Conservation (phyloP, 257 asterid genomes). For the Solanum sejunctum region DNA sequence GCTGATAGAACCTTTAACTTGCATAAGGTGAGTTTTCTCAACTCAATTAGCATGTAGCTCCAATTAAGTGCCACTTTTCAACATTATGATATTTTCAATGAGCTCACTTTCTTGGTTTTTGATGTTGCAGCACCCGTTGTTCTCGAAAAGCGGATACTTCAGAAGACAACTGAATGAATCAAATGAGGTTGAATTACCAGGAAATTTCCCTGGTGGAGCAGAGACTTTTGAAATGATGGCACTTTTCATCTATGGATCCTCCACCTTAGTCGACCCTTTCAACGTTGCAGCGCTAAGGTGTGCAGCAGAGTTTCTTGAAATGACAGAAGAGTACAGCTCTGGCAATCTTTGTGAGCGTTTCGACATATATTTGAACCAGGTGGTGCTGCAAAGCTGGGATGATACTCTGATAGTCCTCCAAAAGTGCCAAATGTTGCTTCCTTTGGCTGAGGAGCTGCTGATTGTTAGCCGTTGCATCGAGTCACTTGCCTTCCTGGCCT, state of each 20-base stretch:
- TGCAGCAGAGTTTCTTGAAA: slow-evolving; percentile 55
- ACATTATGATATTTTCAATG: not conserved
- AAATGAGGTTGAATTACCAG: slow-evolving; percentile 41
- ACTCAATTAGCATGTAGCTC: not conserved
- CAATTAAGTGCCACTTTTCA: not conserved
- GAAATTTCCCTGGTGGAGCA: slow-evolving; percentile 53
- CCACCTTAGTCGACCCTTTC: slow-evolving; percentile 45
- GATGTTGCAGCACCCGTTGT: slow-evolving; percentile 36
- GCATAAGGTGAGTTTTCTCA: slow-evolving; percentile 39
- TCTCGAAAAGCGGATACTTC: slow-evolving; percentile 52
- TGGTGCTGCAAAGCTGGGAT: slow-evolving; percentile 59
- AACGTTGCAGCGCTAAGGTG: slow-evolving; percentile 59
- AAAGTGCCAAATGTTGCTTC: slow-evolving; percentile 41
- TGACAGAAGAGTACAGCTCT: slow-evolving; percentile 34
- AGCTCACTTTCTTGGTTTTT: not conserved
- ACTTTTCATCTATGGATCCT: slow-evolving; percentile 58
- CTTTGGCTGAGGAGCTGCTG: slow-evolving; percentile 52
- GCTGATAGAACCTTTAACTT: slow-evolving; percentile 46
- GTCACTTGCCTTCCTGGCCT: slow-evolving; percentile 76
- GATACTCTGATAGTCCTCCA: slow-evolving; percentile 50
- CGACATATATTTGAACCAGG: slow-evolving; percentile 65
- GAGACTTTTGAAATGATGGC: slow-evolving; percentile 56
- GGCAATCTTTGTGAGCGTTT: slow-evolving; percentile 53
- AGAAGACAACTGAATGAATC: slow-evolving; percentile 36
- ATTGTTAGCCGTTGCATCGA: slow-evolving; percentile 71